phyloP scores from a whole-genome alignment of 1,284 basidiomycete species.

The Cryptococcus jaspeensis region DNA sequence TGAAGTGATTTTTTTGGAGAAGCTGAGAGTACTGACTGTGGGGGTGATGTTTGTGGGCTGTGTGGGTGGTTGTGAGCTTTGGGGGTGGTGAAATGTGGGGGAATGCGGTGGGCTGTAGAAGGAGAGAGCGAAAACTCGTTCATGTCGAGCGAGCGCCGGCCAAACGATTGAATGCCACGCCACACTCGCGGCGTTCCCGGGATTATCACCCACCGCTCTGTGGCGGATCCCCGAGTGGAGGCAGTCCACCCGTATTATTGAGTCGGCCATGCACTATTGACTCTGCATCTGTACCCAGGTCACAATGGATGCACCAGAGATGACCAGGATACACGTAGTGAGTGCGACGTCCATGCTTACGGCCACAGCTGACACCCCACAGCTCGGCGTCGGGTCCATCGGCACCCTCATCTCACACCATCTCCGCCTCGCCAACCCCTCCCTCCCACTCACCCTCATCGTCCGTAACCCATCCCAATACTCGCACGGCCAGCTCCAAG shows the following conservation, averaged over 20 bases:
- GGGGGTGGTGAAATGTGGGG: background rate
- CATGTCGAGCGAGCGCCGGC: background rate
- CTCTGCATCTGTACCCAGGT: background rate
- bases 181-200: background rate
- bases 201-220: slow-evolving; percentile 1
- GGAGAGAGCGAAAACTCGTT: background rate
- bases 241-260: background rate
- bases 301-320: background rate
- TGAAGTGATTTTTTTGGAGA: background rate
- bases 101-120: background rate
- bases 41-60: background rate
- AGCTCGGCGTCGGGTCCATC: slow-evolving; percentile 72
- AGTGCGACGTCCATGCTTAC: background rate
- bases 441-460: slow-evolving; percentile 65
- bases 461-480: slow-evolving; percentile 52
- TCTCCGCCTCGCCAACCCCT: slow-evolving; percentile 60
- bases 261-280: too few species aligned
- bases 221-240: slow-evolving; percentile 5
- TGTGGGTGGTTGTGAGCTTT: background rate
- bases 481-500: slow-evolving; percentile 10
- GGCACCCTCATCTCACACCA: slow-evolving; percentile 78
- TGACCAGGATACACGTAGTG: slow-evolving; percentile 11
- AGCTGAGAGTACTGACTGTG: background rate
- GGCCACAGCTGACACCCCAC: background rate
- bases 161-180: too few species aligned